Base-by-base conservation (phyloP, 495 filamentous ascomycete species). In the Usnea hakonensis region DNA sequence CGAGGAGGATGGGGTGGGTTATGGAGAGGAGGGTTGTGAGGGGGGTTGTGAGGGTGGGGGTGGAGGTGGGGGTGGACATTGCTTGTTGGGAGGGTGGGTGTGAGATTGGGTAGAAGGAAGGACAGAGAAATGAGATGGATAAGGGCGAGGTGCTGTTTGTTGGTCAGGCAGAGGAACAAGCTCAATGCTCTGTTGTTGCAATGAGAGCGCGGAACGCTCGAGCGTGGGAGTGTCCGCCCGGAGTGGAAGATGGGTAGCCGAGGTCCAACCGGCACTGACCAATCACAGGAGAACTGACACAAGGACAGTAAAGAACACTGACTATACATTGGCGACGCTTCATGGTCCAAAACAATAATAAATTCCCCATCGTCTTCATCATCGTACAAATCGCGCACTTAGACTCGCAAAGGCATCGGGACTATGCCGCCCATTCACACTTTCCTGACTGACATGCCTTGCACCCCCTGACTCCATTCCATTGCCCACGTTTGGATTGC, bases 331-430 rank as follows among this genome's bases (percentile, higher is more conserved):
- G 33, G 0, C 19, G 48, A 50, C 32, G 30, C n/a, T 41, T 21
- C 38, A 53, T 62, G 43, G 32, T 19, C 35, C 58, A 54, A 33
- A 14, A 54, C 7, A 41, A 5, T n/a, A 32, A 16, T 38, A 30
- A 21, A 35, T 38, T 30, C 10, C 14, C n/a, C 43, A 58, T 16
- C 28, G 6, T 19, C 17, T 58, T 57, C 46, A 64, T 68, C 69
- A 78, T 67, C 78, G 69, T 67, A 75, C 70, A 75, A 73, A 80
- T 67, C 80, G 75, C 33, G 90, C 86, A 71, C 92, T 97, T 71
- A 98, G 76, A 67, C 89, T 92, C n/a, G 91, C 87, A 82, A 97
- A 98, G 36, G 94, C 93, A 77, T 98, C 94, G 21, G 94, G 94
- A 68, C 91, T 96, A 73, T 97, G 91, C 50, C 93, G 80, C 11